Percentiles rank a stretch among this genome's conserved stretches.
phyloP scores from a whole-genome alignment of 2,329 filamentous ascomycete species.

The Aciculosporium take region DNA sequence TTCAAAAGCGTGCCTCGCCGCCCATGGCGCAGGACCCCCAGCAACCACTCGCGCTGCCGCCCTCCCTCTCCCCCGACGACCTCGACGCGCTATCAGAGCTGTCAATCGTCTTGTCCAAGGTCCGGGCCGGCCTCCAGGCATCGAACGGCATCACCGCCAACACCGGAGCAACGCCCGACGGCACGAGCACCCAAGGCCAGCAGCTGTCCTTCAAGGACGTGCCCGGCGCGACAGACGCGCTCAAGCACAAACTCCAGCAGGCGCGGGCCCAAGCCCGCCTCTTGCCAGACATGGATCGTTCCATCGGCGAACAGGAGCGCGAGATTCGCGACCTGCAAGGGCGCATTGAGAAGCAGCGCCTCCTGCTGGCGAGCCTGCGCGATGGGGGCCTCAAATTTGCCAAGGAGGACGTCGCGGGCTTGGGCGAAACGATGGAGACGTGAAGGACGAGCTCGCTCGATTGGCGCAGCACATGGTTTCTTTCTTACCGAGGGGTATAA shows the following conservation, averaged over 20 bases:
- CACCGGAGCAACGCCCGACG: conserved; percentile 23
- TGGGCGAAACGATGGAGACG: conserved; percentile 28
- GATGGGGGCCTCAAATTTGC: conserved; percentile 26
- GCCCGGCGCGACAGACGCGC: conserved; percentile 57
- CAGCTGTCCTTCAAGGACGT: conserved; percentile 55
- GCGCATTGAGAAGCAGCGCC: conserved; percentile 47
- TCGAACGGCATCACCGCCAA: conserved; percentile 25
- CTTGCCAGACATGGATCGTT: conserved; percentile 56
- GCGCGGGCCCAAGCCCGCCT: conserved; percentile 52
- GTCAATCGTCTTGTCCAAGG: conserved; percentile 59
- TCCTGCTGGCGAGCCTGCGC: conserved; percentile 39
- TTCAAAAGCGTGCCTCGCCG: not conserved
- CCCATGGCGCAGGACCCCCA: conserved; percentile 18
- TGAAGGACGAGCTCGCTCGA: conserved; percentile 9
- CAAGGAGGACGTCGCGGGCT: conserved; percentile 14
- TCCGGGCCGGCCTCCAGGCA: conserved; percentile 39
- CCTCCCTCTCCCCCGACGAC: conserved; percentile 61
- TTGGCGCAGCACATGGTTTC: not conserved
- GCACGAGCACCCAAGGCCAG: conserved; percentile 20
- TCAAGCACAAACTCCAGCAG: conserved; percentile 74
- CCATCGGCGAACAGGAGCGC: conserved; percentile 51
- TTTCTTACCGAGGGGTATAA: too few species aligned
- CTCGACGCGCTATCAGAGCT: conserved; percentile 80
- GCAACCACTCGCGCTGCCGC: conserved; percentile 37
- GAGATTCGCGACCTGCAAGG: conserved; percentile 56